These are phyloP conservation scores for Aspergillus candidus DNA, from an alignment of 2,329 filamentous ascomycete species.

Conservation along the genomic window DNA sequence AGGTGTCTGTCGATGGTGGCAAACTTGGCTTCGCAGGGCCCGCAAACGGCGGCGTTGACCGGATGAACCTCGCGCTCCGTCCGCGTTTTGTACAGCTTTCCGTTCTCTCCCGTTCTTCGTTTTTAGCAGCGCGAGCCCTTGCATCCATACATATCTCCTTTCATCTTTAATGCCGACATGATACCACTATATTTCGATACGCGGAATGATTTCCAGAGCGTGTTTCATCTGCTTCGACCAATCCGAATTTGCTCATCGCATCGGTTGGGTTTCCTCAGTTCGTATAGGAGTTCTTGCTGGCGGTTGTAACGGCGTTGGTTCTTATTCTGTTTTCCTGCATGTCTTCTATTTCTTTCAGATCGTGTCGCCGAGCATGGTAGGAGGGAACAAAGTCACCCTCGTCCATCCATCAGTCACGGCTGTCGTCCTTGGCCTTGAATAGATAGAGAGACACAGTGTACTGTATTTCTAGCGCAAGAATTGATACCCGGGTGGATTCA, in stretches of 20 bases:
- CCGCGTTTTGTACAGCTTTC: background rate
- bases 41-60: conserved; percentile 16
- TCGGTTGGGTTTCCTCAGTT: conserved; percentile 3
- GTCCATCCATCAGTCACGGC: background rate
- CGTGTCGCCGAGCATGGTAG: background rate
- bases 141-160: background rate
- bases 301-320: conserved; percentile 1
- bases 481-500: conserved; percentile 14
- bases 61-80: background rate
- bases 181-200: conserved; percentile 22
- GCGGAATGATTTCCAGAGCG: conserved; percentile 15
- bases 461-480: conserved; percentile 14
- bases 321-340: background rate
- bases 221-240: background rate
- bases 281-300: conserved; percentile 2
- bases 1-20: conserved; percentile 55
- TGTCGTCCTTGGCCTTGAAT: conserved; percentile 2
- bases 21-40: conserved; percentile 46
- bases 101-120: conserved; percentile 1
- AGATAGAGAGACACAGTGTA: conserved; percentile 1
- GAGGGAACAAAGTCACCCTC: background rate
- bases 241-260: too few relatives aligned
- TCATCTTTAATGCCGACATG: conserved; percentile 18
- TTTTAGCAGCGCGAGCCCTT: conserved; percentile 8
- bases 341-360: background rate